phyloP scores from a whole-genome alignment of 2,329 filamentous ascomycete genomes.

The Scytalidium sp. region DNA sequence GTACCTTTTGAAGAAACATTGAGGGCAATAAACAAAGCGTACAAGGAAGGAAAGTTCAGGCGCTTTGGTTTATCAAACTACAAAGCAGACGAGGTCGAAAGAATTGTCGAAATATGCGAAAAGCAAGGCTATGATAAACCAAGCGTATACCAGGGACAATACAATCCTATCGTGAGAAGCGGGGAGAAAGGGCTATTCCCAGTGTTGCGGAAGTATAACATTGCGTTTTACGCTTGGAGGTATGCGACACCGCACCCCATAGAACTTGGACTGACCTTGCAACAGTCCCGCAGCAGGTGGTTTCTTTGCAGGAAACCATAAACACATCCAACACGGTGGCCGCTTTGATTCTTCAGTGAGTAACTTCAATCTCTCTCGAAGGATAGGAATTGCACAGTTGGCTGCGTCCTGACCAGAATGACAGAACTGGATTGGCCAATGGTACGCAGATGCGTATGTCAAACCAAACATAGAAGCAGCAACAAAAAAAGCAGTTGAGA shows the following conservation, averaged over 20 bases:
- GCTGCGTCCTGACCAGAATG: too few relatives aligned
- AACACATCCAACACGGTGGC: background rate
- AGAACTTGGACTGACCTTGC: background rate
- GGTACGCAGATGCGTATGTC: constrained; percentile 23
- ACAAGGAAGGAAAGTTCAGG: constrained; percentile 78
- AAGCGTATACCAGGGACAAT: constrained; percentile 83
- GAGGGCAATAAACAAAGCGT: constrained; percentile 69
- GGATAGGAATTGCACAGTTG: too few relatives aligned
- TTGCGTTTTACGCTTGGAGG: constrained; percentile 77
- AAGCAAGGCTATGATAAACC: constrained; percentile 75
- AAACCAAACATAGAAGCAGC: constrained; percentile 26
- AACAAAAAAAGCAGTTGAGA: constrained; percentile 21
- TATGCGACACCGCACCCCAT: too few relatives aligned
- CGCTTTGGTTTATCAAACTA: constrained; percentile 78
- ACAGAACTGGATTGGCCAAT: too few relatives aligned
- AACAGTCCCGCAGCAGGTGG: background rate
- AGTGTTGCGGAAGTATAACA: constrained; percentile 67
- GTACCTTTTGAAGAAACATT: constrained; percentile 76
- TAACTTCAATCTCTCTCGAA: too few relatives aligned
- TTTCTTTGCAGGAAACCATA: background rate
- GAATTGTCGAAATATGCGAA: constrained; percentile 73
- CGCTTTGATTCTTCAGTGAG: background rate
- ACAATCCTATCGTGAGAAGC: constrained; percentile 72
- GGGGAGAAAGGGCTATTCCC: constrained; percentile 72
- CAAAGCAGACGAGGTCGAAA: constrained; percentile 78